phyloP scores from a whole-genome alignment of 2,329 filamentous ascomycete species.

The Aureobasidium namibiae region DNA sequence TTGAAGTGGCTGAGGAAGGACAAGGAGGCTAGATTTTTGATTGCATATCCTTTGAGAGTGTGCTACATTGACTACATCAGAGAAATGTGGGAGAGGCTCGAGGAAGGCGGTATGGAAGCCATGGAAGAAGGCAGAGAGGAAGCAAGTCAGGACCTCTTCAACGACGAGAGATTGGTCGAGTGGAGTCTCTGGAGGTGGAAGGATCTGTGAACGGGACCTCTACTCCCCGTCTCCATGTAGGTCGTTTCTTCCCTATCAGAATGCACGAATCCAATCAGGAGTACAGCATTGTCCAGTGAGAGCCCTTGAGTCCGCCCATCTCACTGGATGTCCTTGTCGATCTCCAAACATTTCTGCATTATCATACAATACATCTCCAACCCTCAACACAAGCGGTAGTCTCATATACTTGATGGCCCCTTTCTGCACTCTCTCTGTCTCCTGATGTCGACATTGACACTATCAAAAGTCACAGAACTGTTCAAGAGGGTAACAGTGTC shows the following conservation, averaged over 20 bases:
- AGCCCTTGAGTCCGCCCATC: background rate
- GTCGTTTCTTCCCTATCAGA: background rate
- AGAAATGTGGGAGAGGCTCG: slow-evolving; percentile 33
- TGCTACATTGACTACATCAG: slow-evolving; percentile 37
- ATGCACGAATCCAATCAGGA: background rate
- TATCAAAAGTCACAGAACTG: background rate
- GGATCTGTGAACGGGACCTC: slow-evolving; percentile 18
- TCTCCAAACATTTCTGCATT: background rate
- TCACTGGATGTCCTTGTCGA: background rate
- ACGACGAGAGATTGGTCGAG: slow-evolving; percentile 31
- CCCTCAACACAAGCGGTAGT: background rate
- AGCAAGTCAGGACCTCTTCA: slow-evolving; percentile 24
- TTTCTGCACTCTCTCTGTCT: background rate
- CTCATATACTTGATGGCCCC: background rate
- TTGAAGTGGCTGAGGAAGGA: slow-evolving; percentile 27
- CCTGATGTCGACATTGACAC: background rate
- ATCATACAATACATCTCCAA: background rate
- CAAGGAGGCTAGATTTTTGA: slow-evolving; percentile 26
- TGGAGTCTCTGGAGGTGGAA: slow-evolving; percentile 34
- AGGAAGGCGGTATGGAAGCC: slow-evolving; percentile 29
- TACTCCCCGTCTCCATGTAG: background rate
- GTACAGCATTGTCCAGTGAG: background rate
- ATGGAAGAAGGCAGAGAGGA: slow-evolving; percentile 26
- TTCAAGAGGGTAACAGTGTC: background rate
- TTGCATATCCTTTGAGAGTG: slow-evolving; percentile 33